Conservation (phyloP, 1,139 yeast genomes). For the Candida sojae region DNA sequence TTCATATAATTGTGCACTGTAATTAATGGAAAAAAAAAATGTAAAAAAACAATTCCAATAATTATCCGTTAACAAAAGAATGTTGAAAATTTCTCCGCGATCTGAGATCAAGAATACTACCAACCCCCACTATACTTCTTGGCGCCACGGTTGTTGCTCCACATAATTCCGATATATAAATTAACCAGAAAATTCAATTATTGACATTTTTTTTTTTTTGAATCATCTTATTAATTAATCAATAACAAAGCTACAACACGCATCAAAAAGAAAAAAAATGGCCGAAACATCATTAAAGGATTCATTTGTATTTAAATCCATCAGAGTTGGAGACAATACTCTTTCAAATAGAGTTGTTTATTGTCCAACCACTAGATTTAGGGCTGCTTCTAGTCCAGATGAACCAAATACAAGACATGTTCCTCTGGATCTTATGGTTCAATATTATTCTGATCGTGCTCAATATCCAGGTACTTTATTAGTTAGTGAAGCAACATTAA, state of each 20-base stretch:
- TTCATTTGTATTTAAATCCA: slow-evolving; percentile 46
- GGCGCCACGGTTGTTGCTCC: not conserved
- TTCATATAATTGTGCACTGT: not conserved
- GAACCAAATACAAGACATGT: slow-evolving; percentile 20
- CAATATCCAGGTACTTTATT: slow-evolving; percentile 56
- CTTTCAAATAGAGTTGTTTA: slow-evolving; percentile 45
- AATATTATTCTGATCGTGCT: slow-evolving; percentile 58
- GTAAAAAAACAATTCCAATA: not conserved
- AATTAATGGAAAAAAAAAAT: not conserved
- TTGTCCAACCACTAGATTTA: slow-evolving; percentile 58
- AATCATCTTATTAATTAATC: not conserved
- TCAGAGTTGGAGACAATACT: slow-evolving; percentile 43
- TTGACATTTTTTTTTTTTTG: not conserved
- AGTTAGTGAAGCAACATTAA: slow-evolving; percentile 38
- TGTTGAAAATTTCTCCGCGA: not conserved
- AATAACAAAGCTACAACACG: not conserved
- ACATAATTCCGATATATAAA: not conserved
- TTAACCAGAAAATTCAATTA: not conserved
- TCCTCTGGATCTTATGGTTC: slow-evolving; percentile 47
- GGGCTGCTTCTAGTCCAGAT: slow-evolving; percentile 34
- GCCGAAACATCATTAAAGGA: slow-evolving; percentile 15
- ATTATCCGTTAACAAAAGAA: not conserved
- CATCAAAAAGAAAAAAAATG: slow-evolving; percentile 4
- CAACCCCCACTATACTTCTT: too few relatives aligned
- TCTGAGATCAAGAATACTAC: too few relatives aligned